Evolutionary conservation across 257 asterid genomes (phyloP).

Genomic region (Penstemon newberryi): DNA sequence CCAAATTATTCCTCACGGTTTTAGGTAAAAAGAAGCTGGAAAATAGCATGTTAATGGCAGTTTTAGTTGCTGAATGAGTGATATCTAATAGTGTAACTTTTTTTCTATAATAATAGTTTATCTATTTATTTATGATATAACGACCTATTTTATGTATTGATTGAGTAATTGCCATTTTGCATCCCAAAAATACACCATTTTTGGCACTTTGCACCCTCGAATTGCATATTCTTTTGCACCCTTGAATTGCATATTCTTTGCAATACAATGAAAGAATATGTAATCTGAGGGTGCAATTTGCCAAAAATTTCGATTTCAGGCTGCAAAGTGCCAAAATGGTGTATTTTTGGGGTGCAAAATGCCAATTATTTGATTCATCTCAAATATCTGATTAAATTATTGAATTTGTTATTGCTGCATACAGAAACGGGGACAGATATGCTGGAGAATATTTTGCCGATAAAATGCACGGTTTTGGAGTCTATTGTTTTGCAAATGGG

Average conservation of each 20-base stretch:
- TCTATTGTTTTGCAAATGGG: constrained; percentile 73
- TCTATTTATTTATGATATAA: constrained; percentile 2
- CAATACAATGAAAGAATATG: too few species aligned
- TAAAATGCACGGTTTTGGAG: constrained; percentile 92
- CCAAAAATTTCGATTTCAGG: too few species aligned
- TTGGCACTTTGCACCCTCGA: too few species aligned
- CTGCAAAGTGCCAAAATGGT: too few species aligned
- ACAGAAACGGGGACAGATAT: constrained; percentile 86
- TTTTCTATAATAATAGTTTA: too few species aligned
- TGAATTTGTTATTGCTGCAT: constrained; percentile 6
- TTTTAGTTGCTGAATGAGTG: constrained; percentile 12
- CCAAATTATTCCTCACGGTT: neutral
- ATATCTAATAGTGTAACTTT: neutral
- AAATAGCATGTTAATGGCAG: neutral
- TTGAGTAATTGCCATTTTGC: too few species aligned
- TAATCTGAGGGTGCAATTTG: too few species aligned
- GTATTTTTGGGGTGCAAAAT: too few species aligned
- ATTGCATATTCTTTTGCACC: too few species aligned
- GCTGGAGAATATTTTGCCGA: constrained; percentile 92
- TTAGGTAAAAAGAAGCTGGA: neutral
- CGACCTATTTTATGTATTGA: neutral
- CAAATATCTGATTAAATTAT: constrained; percentile 8
- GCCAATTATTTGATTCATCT: too few species aligned
- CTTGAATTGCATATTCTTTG: too few species aligned
- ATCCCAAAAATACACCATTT: too few species aligned